A percentile compares a stretch with the other conserved stretches of the same genome.
Evolutionary conservation across 1,284 basidiomycete species (phyloP).

Genomic region (Meira miltonrushii): DNA sequence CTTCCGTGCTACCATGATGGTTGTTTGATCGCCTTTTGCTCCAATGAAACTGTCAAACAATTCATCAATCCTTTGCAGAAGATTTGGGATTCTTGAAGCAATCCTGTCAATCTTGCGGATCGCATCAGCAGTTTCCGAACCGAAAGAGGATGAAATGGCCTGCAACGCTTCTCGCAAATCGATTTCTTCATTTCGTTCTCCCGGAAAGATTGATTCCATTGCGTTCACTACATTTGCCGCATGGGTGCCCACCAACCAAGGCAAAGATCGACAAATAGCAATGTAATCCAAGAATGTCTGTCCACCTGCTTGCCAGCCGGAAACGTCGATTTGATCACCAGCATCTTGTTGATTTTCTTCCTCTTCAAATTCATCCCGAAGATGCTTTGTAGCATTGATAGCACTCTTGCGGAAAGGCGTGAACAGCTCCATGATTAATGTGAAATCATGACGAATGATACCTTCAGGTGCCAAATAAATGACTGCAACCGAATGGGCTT

Average conservation of each 20-base stretch:
- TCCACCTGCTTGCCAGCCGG: slow-evolving; percentile 13
- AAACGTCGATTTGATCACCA: background rate
- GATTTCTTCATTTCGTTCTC: no score
- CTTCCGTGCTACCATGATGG: background rate
- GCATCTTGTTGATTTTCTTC: background rate
- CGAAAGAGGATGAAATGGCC: no score
- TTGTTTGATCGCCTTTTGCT: background rate
- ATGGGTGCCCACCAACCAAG: background rate
- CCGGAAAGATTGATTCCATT: no score
- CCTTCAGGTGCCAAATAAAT: slow-evolving; percentile 83
- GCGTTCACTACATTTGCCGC: background rate
- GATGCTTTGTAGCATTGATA: slow-evolving; percentile 54
- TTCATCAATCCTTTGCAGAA: background rate
- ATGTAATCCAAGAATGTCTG: slow-evolving; percentile 10
- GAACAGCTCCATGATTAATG: slow-evolving; percentile 70
- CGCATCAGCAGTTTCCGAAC: background rate
- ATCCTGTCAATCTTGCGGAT: slow-evolving; percentile 1
- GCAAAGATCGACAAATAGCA: slow-evolving; percentile 6
- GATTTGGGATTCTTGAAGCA: background rate
- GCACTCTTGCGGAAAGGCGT: slow-evolving; percentile 62
- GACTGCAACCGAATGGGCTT: slow-evolving; percentile 76
- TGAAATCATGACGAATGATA: slow-evolving; percentile 71
- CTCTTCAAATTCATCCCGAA: slow-evolving; percentile 25
- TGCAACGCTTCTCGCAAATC: no score
- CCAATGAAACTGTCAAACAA: background rate